A percentile compares a stretch with the other conserved stretches of the same genome.
These are phyloP conservation scores for Chaetomium sp. DNA, from an alignment of 2,329 filamentous ascomycete genomes.

Conservation along the genomic window DNA sequence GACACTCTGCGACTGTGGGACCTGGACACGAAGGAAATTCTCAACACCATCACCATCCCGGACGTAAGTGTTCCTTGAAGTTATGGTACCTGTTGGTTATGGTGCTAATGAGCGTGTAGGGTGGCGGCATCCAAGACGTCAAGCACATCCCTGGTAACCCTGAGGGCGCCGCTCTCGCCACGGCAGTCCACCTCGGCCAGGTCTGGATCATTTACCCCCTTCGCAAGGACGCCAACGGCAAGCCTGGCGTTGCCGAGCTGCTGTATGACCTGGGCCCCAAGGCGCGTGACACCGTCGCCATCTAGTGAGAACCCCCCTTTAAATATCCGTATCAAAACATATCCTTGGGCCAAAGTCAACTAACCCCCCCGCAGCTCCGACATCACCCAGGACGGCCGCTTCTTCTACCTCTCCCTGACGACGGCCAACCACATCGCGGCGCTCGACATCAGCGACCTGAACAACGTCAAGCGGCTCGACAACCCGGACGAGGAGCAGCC, in stretches of 20 bases:
- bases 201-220: constrained; percentile 68
- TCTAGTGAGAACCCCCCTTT: constrained; percentile 45
- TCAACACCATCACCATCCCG: constrained; percentile 63
- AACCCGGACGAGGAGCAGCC: constrained; percentile 61
- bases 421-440: constrained; percentile 64
- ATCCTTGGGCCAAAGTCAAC: neutral
- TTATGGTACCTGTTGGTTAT: neutral
- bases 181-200: constrained; percentile 59
- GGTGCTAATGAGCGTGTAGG: constrained; percentile 31
- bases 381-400: constrained; percentile 59
- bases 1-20: constrained; percentile 64
- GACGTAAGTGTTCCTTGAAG: constrained; percentile 34
- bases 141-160: constrained; percentile 65
- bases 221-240: constrained; percentile 56
- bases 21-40: constrained; percentile 54
- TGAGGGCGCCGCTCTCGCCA: constrained; percentile 59
- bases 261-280: constrained; percentile 60
- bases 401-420: constrained; percentile 62
- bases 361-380: constrained; percentile 45
- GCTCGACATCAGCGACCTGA: constrained; percentile 62
- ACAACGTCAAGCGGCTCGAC: constrained; percentile 62
- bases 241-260: constrained; percentile 59
- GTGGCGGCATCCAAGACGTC: constrained; percentile 63
- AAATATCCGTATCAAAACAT: neutral
- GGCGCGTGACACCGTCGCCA: constrained; percentile 58